phyloP scores from a whole-genome alignment of 2,329 filamentous ascomycete species.

The Clonostachys solani region DNA sequence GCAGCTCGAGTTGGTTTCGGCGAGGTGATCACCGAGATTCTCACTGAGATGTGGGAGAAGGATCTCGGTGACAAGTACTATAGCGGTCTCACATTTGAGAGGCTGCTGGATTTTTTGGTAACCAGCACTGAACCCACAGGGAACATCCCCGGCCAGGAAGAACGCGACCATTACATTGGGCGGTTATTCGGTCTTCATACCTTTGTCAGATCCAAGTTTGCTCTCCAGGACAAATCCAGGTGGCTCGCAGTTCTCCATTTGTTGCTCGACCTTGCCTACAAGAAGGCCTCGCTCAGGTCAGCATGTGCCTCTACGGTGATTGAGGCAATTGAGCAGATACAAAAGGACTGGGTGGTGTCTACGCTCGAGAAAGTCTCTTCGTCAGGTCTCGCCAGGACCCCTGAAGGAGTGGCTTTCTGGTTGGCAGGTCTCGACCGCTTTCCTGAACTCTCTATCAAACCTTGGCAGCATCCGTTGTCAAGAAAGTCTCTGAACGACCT shows the following conservation, averaged over 20 bases:
- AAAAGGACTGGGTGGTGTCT: slow-evolving; percentile 50
- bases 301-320: slow-evolving; percentile 83
- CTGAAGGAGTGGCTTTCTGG: slow-evolving; percentile 90
- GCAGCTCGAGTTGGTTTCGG: slow-evolving; percentile 87
- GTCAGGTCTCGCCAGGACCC: slow-evolving; percentile 69
- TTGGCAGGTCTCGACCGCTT: slow-evolving; percentile 63
- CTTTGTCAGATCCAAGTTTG: slow-evolving; percentile 72
- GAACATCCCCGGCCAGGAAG: slow-evolving; percentile 64
- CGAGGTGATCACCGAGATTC: slow-evolving; percentile 77
- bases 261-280: slow-evolving; percentile 68
- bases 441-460: slow-evolving; percentile 57
- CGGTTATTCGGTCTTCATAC: slow-evolving; percentile 84
- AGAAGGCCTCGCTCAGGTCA: slow-evolving; percentile 85
- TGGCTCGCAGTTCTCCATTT: slow-evolving; percentile 69
- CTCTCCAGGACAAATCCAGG: slow-evolving; percentile 56
- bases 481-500: slow-evolving; percentile 64
- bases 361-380: slow-evolving; percentile 60
- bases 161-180: slow-evolving; percentile 80
- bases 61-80: slow-evolving; percentile 42
- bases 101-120: slow-evolving; percentile 45
- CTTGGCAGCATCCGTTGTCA: slow-evolving; percentile 77
- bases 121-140: slow-evolving; percentile 51
- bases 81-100: slow-evolving; percentile 49
- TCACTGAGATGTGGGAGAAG: slow-evolving; percentile 62
- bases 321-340: slow-evolving; percentile 63